A percentile compares a stretch with the other conserved stretches of the same genome.
Conservation (phyloP, 768 basidiomycete species). For the Trametopsis cervina region DNA sequence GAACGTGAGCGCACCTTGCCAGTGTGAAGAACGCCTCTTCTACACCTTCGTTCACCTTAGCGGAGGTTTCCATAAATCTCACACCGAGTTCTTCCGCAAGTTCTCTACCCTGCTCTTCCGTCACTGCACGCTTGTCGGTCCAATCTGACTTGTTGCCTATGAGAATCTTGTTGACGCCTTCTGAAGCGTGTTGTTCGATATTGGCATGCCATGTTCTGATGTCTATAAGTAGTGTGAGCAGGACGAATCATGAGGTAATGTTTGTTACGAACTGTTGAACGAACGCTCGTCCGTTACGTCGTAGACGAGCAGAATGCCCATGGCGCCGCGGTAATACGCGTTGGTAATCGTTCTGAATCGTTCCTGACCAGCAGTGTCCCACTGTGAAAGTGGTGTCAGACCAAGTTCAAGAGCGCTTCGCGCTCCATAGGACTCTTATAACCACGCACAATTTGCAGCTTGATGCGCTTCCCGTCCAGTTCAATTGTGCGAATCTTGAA, state of each 20-base stretch:
- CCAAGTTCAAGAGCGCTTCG: no score
- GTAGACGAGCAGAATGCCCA: slow-evolving; percentile 98
- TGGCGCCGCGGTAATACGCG: slow-evolving; percentile 98
- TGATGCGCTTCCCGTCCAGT: slow-evolving; percentile 95
- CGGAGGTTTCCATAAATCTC: slow-evolving; percentile 95
- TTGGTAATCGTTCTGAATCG: slow-evolving; percentile 98
- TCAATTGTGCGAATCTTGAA: slow-evolving; percentile 99
- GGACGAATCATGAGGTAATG: slow-evolving; percentile 8
- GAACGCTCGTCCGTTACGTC: slow-evolving; percentile 93
- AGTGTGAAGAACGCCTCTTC: slow-evolving; percentile 98
- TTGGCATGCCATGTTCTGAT: slow-evolving; percentile 98
- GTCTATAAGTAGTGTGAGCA: slow-evolving; percentile 43
- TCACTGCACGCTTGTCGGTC: slow-evolving; percentile 91
- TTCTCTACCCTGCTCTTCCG: slow-evolving; percentile 86
- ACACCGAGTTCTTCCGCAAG: slow-evolving; percentile 93
- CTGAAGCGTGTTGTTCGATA: slow-evolving; percentile 97
- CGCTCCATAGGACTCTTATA: no score
- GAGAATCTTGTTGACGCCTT: slow-evolving; percentile 98
- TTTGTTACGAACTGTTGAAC: slow-evolving; percentile 75
- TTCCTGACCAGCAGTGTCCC: slow-evolving; percentile 99
- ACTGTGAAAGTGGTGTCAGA: slow-evolving; percentile 43
- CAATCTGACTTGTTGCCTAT: slow-evolving; percentile 99
- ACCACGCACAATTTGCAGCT: slow-evolving; percentile 89
- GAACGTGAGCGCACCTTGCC: slow-evolving; percentile 62
- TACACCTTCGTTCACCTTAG: slow-evolving; percentile 95